Base-by-base conservation (phyloP, 2,329 filamentous ascomycete species). In the Mollisiaceae sp. region DNA sequence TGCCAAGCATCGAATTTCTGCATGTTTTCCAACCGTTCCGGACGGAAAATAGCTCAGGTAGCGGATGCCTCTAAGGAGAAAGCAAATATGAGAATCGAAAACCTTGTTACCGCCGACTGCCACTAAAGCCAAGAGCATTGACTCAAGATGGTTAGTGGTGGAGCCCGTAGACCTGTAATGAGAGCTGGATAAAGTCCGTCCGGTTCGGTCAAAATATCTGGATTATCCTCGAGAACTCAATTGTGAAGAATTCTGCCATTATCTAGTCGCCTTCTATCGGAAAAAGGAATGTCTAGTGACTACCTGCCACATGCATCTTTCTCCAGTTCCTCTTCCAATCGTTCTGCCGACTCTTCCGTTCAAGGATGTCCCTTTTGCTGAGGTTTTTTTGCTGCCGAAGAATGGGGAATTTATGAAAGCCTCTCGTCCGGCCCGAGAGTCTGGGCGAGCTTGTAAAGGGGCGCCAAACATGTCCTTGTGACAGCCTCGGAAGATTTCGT, bases 401-500 rank as follows among this genome's bases (percentile, higher is more conserved):
- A 36, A 12, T 18, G n/a, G 36, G 55, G n/a, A 41, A 41, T 41
- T 22, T 50, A n/a, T 11, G n/a, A 50, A 22, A 32, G 6, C 27
- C 45, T 11, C n/a, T 22, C 4, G 4, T 58, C 55, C 27, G 32
- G 24, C n/a, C 36, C 15, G 27, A 12, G 8, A 39, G 6, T 8
- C 8, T n/a, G 20, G 24, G 15, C 32, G 27, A 14, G 11, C 8
- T 22, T 32, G 45, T n/a, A 9, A 24, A 55, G 41, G 43, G 56
- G 45, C 39, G 54, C 11, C 56, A 27, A 27, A 38, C 41, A 22
- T 15, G 62, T 64, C 62, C 58, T 60, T 60, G 56, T 64, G 55
- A 59, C 43, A 36, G 35, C 1, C 27, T 64, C 55, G 62, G 62
- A 38, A 43, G 36, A 55, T 14, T 36, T 64, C 56, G 62, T 38